Conservation (phyloP, 2,329 filamentous ascomycete genomes). For the Geoglossum cookeanum region DNA sequence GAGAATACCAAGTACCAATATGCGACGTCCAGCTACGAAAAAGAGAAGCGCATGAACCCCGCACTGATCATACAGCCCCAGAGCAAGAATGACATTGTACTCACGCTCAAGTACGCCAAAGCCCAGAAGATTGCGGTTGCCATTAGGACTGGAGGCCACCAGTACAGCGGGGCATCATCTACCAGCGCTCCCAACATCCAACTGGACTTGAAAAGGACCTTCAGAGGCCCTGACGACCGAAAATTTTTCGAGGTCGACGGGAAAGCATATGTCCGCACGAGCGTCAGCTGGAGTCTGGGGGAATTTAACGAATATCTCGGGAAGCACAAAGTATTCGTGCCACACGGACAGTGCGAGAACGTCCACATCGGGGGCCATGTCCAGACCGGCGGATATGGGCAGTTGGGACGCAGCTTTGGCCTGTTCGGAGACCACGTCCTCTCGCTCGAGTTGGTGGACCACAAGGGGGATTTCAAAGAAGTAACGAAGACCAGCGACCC, state of each 20-base stretch:
- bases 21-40: slow-evolving; percentile 24
- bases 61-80: slow-evolving; percentile 26
- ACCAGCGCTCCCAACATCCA: slow-evolving; percentile 27
- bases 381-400: slow-evolving; percentile 30
- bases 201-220: slow-evolving; percentile 25
- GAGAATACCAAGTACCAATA: slow-evolving; percentile 17
- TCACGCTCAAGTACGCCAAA: slow-evolving; percentile 23
- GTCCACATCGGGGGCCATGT: slow-evolving; percentile 29
- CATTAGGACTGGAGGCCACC: slow-evolving; percentile 29
- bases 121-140: slow-evolving; percentile 24
- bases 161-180: slow-evolving; percentile 31
- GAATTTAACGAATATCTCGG: slow-evolving; percentile 26
- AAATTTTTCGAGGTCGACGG: slow-evolving; percentile 18
- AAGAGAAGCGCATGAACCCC: slow-evolving; percentile 26
- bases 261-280: slow-evolving; percentile 20
- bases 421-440: slow-evolving; percentile 17
- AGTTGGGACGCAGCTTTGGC: slow-evolving; percentile 27
- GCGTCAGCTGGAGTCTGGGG: slow-evolving; percentile 24
- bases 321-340: slow-evolving; percentile 25
- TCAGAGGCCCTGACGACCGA: slow-evolving; percentile 17
- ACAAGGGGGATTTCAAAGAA: slow-evolving; percentile 13
- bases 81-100: slow-evolving; percentile 24
- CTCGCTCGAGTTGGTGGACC: slow-evolving; percentile 15
- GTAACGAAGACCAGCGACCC: slow-evolving; percentile 13
- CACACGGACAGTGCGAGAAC: slow-evolving; percentile 27